phyloP scores from a whole-genome alignment of 225 moss, liverwort and hornwort species.

The Polytrichum formosum region DNA sequence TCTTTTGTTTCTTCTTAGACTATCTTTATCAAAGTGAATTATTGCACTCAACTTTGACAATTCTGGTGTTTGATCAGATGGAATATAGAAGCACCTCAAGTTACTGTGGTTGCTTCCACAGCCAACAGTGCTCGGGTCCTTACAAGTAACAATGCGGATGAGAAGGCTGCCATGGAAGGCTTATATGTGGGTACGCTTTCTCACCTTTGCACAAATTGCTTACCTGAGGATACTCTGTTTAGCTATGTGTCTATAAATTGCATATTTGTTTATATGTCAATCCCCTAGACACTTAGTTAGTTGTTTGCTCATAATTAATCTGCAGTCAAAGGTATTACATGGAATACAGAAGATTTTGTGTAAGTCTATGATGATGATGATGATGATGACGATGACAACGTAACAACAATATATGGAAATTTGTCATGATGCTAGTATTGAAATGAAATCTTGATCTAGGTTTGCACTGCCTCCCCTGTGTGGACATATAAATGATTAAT shows the following conservation, averaged over 20 bases:
- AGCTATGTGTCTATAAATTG: too few species aligned
- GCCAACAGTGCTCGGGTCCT: constrained; percentile 52
- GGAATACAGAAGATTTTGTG: too few species aligned
- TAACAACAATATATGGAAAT: too few species aligned
- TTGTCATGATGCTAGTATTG: neutral
- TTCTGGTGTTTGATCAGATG: constrained; percentile 42
- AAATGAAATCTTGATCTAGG: too few species aligned
- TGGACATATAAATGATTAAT: neutral
- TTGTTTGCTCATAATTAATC: too few species aligned
- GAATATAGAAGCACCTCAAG: constrained; percentile 59
- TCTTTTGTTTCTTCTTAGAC: too few species aligned
- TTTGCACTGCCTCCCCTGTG: neutral
- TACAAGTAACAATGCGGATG: constrained; percentile 23
- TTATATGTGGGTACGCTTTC: constrained; percentile 41
- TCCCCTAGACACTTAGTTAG: too few species aligned
- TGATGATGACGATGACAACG: too few species aligned
- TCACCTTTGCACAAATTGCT: neutral
- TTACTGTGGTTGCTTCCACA: constrained; percentile 63
- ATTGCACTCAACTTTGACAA: neutral
- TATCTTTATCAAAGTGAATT: too few species aligned
- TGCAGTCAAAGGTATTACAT: too few species aligned
- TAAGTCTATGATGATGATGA: too few species aligned
- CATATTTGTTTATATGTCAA: too few species aligned
- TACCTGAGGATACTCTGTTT: neutral
- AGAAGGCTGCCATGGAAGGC: constrained; percentile 58